phyloP scores from a whole-genome alignment of 257 asterid genomes.

The Verbascum thapsus region DNA sequence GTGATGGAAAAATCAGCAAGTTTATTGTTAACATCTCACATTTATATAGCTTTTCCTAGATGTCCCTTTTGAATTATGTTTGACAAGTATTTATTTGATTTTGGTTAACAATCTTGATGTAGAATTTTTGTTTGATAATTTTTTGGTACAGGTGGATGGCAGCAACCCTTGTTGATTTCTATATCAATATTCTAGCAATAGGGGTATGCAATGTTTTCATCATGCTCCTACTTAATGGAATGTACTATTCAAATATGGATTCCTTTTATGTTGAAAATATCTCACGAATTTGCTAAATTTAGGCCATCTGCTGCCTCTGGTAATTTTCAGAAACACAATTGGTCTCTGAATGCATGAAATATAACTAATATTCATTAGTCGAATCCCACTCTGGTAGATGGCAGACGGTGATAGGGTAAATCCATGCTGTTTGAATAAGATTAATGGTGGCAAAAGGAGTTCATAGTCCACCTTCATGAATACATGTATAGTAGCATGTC shows the following conservation, averaged over 20 bases:
- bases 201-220: constrained; percentile 49
- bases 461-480: not conserved
- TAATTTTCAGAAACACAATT: not conserved
- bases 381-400: too few species aligned
- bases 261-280: not conserved
- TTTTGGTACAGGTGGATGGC: constrained; percentile 73
- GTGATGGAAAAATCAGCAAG: too few species aligned
- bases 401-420: too few species aligned
- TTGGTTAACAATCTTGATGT: not conserved
- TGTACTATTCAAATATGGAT: constrained; percentile 1
- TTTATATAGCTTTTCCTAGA: too few species aligned
- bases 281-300: not conserved
- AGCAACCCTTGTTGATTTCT: constrained; percentile 73
- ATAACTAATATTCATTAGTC: not conserved
- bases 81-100: not conserved
- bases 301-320: not conserved
- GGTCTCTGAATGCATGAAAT: constrained; percentile 3
- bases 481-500: not conserved
- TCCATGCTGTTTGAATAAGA: too few species aligned
- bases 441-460: too few species aligned
- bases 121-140: not conserved
- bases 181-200: constrained; percentile 51
- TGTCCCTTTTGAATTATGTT: not conserved
- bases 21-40: not conserved
- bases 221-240: not conserved